Base-by-base conservation (phyloP, 2,329 filamentous ascomycete species). In the Niveomyces coronatus region DNA sequence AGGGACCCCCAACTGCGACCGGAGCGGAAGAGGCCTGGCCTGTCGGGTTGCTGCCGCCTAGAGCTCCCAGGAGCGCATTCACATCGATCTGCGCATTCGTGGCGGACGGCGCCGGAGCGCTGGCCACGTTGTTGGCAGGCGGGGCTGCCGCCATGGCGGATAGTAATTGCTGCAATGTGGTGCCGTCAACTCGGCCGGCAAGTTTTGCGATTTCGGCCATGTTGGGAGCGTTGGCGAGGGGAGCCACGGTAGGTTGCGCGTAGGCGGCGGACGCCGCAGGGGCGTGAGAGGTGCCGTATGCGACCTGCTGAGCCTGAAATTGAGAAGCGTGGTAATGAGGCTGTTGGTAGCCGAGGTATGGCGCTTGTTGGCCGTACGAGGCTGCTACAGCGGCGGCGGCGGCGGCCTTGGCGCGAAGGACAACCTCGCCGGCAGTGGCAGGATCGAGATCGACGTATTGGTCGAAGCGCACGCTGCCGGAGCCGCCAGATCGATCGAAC, bases 391-490 rank as follows among this genome's bases (percentile, higher is more conserved):
- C 45, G 15, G 48, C 19, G 27, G 31, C 31, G 5, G 44, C 47
- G 3, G 56, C 54, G 9, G 65, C 60, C 56, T 84, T 88, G 36
- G 80, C 75, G 42, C 85, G 76, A 29, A 81, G 57, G 41, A 94
- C 82, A 13, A 96, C 74, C 49, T 93, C 85, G 13, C 83, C 85
- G 4, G 85, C 86, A 31, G 87, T 78, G 5, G 66, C 60, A 1
- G 87, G 83, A 24, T 93, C 82, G 3, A 95, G 70, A 49, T 88
- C 79, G 41, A 82, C 75, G 55, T 96, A 96, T 55, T 93, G 82
- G 49, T 94, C 85, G 54, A 85, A 95, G 30, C 79, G 76, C 42
- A 93, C 79, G 46, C 85, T 87, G 49, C 75, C 75, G 14, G 68
- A 67, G n/a, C 84, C 85, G 9, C 68, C 71, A 28, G 76, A 81